These are phyloP conservation scores for Ascosphaera pollenicola DNA, from an alignment of 2,329 filamentous ascomycete genomes.

Conservation along the genomic window DNA sequence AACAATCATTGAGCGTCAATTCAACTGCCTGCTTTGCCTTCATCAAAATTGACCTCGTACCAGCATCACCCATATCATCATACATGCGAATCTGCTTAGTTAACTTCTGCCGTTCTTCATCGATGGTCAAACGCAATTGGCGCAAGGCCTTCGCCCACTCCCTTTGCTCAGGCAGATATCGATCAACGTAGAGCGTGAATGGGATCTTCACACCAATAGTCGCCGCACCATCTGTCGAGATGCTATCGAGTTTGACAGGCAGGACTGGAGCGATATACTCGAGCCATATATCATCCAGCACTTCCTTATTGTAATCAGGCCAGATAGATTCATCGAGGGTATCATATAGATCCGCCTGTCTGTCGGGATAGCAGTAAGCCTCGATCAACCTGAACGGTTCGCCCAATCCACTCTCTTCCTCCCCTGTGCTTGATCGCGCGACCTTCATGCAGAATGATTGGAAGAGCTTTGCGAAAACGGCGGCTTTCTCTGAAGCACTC, in stretches of 20 bases:
- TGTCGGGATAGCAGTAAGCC: conserved; percentile 14
- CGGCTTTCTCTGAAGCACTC: conserved; percentile 19
- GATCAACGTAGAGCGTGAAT: conserved; percentile 32
- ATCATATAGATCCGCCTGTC: conserved; percentile 28
- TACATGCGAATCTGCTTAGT: conserved; percentile 10
- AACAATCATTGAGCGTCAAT: conserved; percentile 9
- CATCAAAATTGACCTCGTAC: conserved; percentile 13
- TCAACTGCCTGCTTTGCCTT: conserved; percentile 15
- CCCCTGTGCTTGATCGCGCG: conserved; percentile 9
- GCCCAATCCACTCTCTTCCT: conserved; percentile 11
- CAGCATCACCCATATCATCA: conserved; percentile 6
- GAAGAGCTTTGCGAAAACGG: conserved; percentile 22
- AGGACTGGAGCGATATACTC: conserved; percentile 31
- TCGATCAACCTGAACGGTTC: conserved; percentile 19
- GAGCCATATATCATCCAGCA: conserved; percentile 24
- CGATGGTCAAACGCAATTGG: conserved; percentile 13
- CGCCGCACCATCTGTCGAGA: conserved; percentile 6
- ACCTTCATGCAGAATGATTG: conserved; percentile 22
- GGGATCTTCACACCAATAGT: conserved; percentile 29
- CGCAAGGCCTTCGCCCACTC: conserved; percentile 26
- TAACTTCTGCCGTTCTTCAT: conserved; percentile 13
- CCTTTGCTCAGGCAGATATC: conserved; percentile 33
- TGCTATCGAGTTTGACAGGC: conserved; percentile 24
- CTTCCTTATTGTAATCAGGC: conserved; percentile 17
- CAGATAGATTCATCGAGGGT: conserved; percentile 30